phyloP scores from a whole-genome alignment of 768 basidiomycete genomes.

The Suillus americanus region DNA sequence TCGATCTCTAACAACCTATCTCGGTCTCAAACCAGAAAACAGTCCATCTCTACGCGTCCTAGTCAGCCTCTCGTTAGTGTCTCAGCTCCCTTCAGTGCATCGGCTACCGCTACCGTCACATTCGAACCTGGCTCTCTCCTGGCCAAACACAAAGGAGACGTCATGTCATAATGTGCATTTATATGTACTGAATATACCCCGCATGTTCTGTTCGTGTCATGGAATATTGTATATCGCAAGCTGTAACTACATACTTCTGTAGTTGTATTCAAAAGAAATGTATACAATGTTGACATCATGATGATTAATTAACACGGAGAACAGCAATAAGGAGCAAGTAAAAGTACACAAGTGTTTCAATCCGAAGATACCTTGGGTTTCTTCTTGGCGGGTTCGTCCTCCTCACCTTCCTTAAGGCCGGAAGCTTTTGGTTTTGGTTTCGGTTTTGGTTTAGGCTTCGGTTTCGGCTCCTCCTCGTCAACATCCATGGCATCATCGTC shows the following conservation, averaged over 20 bases:
- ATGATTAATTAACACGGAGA: slow-evolving; percentile 2
- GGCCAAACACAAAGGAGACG: slow-evolving; percentile 46
- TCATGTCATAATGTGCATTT: slow-evolving; percentile 6
- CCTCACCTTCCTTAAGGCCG: slow-evolving; percentile 33
- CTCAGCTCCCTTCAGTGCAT: slow-evolving; percentile 38
- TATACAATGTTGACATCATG: background rate
- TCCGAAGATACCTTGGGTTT: slow-evolving; percentile 57
- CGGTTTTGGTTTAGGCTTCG: slow-evolving; percentile 39
- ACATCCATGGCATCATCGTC: slow-evolving; percentile 51
- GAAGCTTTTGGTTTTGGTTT: slow-evolving; percentile 43
- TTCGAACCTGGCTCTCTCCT: slow-evolving; percentile 81
- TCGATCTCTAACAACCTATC: slow-evolving; percentile 34
- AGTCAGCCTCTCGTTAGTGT: slow-evolving; percentile 51
- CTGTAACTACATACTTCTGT: slow-evolving; percentile 1
- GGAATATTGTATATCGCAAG: background rate
- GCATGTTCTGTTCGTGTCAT: background rate
- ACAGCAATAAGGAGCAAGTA: background rate
- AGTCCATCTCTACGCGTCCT: slow-evolving; percentile 34
- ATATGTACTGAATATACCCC: slow-evolving; percentile 2
- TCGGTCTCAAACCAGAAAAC: slow-evolving; percentile 37
- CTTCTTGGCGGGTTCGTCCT: slow-evolving; percentile 69
- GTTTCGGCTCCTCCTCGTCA: slow-evolving; percentile 28
- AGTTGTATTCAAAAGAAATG: background rate
- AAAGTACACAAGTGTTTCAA: background rate
- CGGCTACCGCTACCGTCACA: slow-evolving; percentile 34